Evolutionary conservation across 2,329 filamentous ascomycete species (phyloP).

Genomic region (Trichoderma breve): DNA sequence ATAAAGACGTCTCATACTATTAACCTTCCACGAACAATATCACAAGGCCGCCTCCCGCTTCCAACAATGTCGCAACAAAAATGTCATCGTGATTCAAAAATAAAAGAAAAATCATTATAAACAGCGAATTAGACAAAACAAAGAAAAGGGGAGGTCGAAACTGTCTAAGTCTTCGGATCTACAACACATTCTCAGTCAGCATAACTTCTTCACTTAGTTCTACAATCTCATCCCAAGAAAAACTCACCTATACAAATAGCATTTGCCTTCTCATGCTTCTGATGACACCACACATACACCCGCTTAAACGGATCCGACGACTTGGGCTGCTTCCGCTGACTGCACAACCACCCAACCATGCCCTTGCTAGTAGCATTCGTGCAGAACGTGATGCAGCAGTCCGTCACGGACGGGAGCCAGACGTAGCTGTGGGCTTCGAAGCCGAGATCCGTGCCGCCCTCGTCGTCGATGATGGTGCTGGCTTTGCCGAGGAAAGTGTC

Average conservation of each 20-base stretch:
- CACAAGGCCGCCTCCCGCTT: neutral
- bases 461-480: conserved; percentile 27
- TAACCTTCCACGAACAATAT: neutral
- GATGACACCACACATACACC: conserved; percentile 30
- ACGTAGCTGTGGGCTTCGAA: conserved; percentile 26
- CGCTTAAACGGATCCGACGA: conserved; percentile 25
- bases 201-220: neutral
- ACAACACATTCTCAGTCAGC: neutral
- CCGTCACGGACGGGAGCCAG: conserved; percentile 24
- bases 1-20: neutral
- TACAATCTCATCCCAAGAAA: neutral
- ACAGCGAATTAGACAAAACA: neutral
- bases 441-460: conserved; percentile 28
- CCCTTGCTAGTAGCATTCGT: conserved; percentile 25
- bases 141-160: neutral
- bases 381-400: conserved; percentile 29
- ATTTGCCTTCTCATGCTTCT: conserved; percentile 19
- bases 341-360: conserved; percentile 29
- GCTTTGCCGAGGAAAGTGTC: conserved; percentile 26
- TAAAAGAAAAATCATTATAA: neutral
- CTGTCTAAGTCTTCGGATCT: neutral
- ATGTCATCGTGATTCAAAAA: neutral
- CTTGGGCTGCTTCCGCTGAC: conserved; percentile 21
- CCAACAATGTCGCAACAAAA: neutral
- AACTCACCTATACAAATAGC: conserved; percentile 9